Base-by-base conservation (phyloP, 2,329 filamentous ascomycete genomes). In the Botrytis elliptica region DNA sequence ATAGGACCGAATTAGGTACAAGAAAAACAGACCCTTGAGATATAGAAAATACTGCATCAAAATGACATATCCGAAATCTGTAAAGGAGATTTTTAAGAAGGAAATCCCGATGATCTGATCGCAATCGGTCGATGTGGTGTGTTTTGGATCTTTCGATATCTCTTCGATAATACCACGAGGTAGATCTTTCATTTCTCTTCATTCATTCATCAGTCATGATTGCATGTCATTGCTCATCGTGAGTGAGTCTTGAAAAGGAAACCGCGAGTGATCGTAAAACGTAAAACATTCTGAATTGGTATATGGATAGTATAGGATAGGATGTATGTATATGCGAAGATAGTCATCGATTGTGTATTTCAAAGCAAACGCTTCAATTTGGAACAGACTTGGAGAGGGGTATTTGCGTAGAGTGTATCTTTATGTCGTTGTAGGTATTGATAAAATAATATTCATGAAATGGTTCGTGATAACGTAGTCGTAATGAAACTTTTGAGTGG, bases 391-490 rank as follows among this genome's bases (percentile, higher is more conserved):
- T 73, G 71, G 60, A 25, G 14, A 38, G 55, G 71, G 46, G 44
- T 65, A 52, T 69, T 66, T 65, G 62, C 70, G 70, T 72, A 40
- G 18, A 67, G 29, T 44, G 57, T 49, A n/a, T 72, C 36, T 59
- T 69, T 20, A 46, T 38, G 52, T 60, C 57, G 57, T 60, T 36
- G 20, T 46, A 44, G 52, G 52, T 60, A 36, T 36, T 70, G 67
- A 29, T 44, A 60, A 67, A 68, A 69, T 65, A 55, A 71, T 60
- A 69, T 60, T 69, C n/a, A 73, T 73, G 71, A 73, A 73, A 73
- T 69, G 49, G 40, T 73, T 69, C 71, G 71, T 73, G 71, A 69
- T 69, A 73, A 73, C 71, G 71, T 73, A 25, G 71, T 73, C 71
- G 71, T 69, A 55, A 62, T 62, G 49, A 60, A 25, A 69, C 22